A percentile compares a stretch with the other conserved stretches of the same genome.
Conservation (phyloP, 1,284 basidiomycete genomes). For the Mrakiaceae sp. region DNA sequence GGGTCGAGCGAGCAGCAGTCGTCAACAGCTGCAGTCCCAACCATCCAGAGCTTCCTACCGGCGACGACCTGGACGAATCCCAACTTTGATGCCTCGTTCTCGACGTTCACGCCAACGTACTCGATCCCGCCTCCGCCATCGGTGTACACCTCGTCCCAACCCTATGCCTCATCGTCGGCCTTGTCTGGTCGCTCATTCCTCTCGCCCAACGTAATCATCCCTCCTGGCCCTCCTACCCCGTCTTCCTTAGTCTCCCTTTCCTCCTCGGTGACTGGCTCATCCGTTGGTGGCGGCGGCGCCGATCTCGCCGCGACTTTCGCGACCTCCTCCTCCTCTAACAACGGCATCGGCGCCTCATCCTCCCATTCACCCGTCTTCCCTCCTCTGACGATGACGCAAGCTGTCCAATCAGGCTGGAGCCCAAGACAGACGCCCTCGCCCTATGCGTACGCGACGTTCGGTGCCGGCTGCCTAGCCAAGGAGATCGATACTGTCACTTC, state of each 20-base stretch:
- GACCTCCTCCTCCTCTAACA: neutral
- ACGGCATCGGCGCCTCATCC: neutral
- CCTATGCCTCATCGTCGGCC: neutral
- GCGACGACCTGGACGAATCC: slow-evolving; percentile 11
- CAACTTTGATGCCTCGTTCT: neutral
- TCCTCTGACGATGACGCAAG: neutral
- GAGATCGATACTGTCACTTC: slow-evolving; percentile 67
- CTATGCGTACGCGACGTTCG: slow-evolving; percentile 11
- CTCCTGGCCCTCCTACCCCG: neutral
- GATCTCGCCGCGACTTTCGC: too few relatives aligned
- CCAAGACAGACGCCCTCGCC: neutral
- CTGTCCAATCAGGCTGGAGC: neutral
- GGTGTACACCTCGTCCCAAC: neutral
- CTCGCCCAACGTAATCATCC: neutral
- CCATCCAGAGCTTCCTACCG: neutral
- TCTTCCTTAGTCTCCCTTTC: neutral
- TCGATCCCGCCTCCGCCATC: neutral
- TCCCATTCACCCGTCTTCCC: neutral
- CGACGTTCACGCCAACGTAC: neutral
- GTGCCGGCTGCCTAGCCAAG: slow-evolving; percentile 40
- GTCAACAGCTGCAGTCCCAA: neutral
- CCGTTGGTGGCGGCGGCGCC: neutral
- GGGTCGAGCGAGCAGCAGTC: too few relatives aligned
- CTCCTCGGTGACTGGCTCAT: neutral
- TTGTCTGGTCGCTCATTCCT: neutral